These are phyloP conservation scores for Colletotrichum echinochloae DNA, from an alignment of 2,329 filamentous ascomycete species.

Conservation along the genomic window DNA sequence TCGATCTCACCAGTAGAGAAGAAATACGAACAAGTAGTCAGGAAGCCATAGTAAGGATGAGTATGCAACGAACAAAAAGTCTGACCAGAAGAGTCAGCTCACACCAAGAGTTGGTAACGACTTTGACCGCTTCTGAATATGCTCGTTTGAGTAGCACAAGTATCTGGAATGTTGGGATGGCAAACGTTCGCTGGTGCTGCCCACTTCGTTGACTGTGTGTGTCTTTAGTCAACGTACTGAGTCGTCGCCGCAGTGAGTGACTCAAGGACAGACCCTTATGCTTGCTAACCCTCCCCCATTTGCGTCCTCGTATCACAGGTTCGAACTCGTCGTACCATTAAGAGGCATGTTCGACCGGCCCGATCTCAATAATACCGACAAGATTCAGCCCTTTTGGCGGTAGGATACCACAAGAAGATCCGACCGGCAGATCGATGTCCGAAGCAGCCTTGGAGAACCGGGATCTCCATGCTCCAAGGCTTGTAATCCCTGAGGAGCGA, in stretches of 20 bases:
- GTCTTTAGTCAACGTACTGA: neutral
- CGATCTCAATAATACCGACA: neutral
- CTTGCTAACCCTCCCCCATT: neutral
- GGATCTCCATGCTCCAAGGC: neutral
- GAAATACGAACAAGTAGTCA: neutral
- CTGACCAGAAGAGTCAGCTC: neutral
- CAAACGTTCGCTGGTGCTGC: neutral
- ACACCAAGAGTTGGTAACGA: neutral
- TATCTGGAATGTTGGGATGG: no score
- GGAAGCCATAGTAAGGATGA: neutral
- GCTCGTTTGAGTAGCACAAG: neutral
- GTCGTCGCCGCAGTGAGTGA: no score
- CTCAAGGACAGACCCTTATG: neutral
- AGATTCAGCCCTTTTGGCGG: neutral
- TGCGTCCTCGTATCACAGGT: neutral
- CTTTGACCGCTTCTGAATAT: no score
- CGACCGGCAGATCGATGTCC: neutral
- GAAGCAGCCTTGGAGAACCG: neutral
- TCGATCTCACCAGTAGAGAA: neutral
- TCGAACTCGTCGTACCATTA: neutral
- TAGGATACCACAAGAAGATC: conserved; percentile 3
- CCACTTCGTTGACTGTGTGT: neutral
- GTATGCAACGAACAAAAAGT: neutral
- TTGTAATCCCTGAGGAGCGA: neutral
- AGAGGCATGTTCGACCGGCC: neutral